Conservation (phyloP, 1,284 basidiomycete species). For the Pseudozyma tsukubaensis region DNA sequence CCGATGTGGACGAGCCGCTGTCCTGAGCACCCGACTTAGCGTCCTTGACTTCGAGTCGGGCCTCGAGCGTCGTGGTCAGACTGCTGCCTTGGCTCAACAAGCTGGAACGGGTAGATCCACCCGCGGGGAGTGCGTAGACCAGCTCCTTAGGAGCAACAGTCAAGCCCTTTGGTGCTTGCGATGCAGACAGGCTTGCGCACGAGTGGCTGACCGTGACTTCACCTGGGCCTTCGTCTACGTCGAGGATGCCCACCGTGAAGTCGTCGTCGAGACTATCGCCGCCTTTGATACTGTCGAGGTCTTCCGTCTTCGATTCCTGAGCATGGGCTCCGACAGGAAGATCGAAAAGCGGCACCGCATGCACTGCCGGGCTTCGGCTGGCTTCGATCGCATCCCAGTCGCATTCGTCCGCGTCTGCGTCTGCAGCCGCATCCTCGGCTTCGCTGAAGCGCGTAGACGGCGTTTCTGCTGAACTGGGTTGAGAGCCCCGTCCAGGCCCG, state of each 20-base stretch:
- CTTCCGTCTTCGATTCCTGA: background rate
- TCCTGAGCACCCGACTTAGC: constrained; percentile 1
- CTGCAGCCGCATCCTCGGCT: constrained; percentile 13
- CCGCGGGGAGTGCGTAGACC: constrained; percentile 32
- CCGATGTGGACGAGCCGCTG: constrained; percentile 29
- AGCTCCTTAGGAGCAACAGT: constrained; percentile 13
- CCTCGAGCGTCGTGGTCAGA: constrained; percentile 12
- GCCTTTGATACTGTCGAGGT: background rate
- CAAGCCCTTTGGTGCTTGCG: constrained; percentile 4
- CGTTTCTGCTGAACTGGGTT: constrained; percentile 45
- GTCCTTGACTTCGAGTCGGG: constrained; percentile 7
- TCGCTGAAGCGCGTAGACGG: constrained; percentile 41
- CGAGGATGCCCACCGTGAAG: constrained; percentile 40
- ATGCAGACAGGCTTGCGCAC: constrained; percentile 7
- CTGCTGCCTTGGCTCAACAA: constrained; percentile 37
- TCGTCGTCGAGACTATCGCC: constrained; percentile 35
- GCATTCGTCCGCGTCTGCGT: constrained; percentile 22
- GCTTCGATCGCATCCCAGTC: constrained; percentile 43
- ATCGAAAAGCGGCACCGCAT: constrained; percentile 14
- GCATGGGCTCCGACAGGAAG: background rate
- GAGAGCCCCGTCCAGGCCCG: constrained; percentile 23
- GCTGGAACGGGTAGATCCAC: constrained; percentile 37
- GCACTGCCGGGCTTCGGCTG: constrained; percentile 23
- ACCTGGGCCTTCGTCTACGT: constrained; percentile 39
- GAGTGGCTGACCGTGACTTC: constrained; percentile 16